phyloP scores from a whole-genome alignment of 2,329 filamentous ascomycete species.

The Cadophora gregata region DNA sequence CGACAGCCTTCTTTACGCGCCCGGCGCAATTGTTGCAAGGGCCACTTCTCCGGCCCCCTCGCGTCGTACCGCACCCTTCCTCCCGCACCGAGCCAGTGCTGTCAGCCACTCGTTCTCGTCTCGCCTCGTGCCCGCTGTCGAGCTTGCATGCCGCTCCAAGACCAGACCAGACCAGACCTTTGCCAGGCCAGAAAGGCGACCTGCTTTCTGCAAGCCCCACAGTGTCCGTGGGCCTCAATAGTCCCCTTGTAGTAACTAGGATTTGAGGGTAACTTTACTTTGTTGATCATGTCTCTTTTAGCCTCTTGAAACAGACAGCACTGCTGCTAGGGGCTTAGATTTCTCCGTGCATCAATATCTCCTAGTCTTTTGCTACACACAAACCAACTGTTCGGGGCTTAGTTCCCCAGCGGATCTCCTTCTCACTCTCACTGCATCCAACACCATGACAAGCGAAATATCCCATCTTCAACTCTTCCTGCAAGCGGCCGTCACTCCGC shows the following conservation, averaged over 20 bases:
- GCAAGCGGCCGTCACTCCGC: constrained; percentile 21
- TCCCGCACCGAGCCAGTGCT: constrained; percentile 35
- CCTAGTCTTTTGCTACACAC: neutral
- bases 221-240: constrained; percentile 12
- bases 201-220: constrained; percentile 12
- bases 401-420: no score
- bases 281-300: neutral
- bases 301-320: neutral
- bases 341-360: neutral
- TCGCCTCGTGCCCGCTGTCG: constrained; percentile 30
- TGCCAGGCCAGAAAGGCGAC: constrained; percentile 10
- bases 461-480: constrained; percentile 19
- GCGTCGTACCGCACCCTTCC: constrained; percentile 41
- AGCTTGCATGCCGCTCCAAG: constrained; percentile 24
- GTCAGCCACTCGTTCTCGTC: constrained; percentile 36
- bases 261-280: constrained; percentile 2
- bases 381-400: no score
- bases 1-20: constrained; percentile 45
- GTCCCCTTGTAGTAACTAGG: constrained; percentile 7
- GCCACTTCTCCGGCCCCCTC: constrained; percentile 38
- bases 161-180: constrained; percentile 12
- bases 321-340: neutral
- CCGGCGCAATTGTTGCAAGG: constrained; percentile 40
- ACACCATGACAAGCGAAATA: constrained; percentile 14
- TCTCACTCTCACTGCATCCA: constrained; percentile 14